Evolutionary conservation across 768 basidiomycete genomes (phyloP).

Genomic region (Tephrocybe sp.): DNA sequence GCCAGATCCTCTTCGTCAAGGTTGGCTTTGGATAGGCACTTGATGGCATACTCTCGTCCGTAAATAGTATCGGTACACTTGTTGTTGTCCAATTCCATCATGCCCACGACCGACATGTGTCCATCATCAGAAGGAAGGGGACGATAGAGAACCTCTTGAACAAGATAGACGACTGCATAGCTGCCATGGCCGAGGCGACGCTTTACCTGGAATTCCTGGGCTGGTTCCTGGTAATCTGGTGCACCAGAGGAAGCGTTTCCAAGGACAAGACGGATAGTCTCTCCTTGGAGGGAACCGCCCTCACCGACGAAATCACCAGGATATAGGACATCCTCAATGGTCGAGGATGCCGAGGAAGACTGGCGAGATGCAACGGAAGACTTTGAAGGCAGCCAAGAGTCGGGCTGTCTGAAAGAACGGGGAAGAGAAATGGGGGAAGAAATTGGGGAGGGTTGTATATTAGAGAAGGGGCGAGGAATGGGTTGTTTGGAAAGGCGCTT

Average conservation of each 20-base stretch:
- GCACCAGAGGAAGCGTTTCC: conserved; percentile 28
- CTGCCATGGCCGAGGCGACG: conserved; percentile 83
- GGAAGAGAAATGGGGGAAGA: conserved; percentile 32
- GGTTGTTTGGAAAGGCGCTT: conserved; percentile 39
- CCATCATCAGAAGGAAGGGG: conserved; percentile 49
- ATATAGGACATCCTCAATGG: conserved; percentile 59
- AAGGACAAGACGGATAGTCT: conserved; percentile 58
- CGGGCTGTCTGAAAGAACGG: conserved; percentile 28
- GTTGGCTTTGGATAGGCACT: conserved; percentile 93
- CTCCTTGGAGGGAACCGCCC: conserved; percentile 62
- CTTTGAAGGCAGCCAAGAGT: conserved; percentile 24
- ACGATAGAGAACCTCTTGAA: conserved; percentile 64
- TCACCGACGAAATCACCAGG: conserved; percentile 75
- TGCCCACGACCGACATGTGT: conserved; percentile 54
- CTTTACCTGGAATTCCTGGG: conserved; percentile 79
- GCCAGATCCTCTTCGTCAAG: conserved; percentile 84
- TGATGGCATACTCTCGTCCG: conserved; percentile 89
- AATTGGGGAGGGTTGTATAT: conserved; percentile 20
- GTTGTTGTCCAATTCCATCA: conserved; percentile 50
- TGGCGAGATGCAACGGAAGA: conserved; percentile 27
- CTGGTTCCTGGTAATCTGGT: conserved; percentile 42
- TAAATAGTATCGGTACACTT: conserved; percentile 45
- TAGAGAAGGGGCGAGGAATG: conserved; percentile 26
- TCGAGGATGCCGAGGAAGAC: conserved; percentile 34
- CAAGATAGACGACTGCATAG: conserved; percentile 93